Conservation (phyloP, 345 rosid species). For the Populus nigra region DNA sequence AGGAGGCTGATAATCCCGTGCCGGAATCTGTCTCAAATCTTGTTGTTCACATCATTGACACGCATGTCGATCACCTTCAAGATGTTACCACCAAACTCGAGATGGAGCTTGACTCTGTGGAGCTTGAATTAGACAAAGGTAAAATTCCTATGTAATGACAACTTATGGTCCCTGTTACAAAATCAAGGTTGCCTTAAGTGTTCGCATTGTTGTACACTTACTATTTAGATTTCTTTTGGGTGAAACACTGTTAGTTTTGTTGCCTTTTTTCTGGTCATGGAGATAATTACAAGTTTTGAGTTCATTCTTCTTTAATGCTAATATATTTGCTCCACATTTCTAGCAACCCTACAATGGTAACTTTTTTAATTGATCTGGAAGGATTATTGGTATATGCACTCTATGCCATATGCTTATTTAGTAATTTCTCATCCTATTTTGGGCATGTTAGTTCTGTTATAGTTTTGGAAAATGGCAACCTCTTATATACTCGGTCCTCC, state of each 20-base stretch:
- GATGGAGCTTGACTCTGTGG: slow-evolving; percentile 85
- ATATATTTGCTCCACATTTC: background rate
- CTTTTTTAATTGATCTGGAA: background rate
- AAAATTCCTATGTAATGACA: slow-evolving; percentile 9
- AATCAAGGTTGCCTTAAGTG: background rate
- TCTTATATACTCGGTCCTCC: background rate
- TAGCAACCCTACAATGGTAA: background rate
- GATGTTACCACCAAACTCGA: slow-evolving; percentile 84
- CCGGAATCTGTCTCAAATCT: slow-evolving; percentile 84
- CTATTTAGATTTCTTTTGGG: background rate
- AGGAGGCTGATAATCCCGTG: slow-evolving; percentile 97
- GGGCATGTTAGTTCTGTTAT: background rate
- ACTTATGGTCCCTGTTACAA: background rate
- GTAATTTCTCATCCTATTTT: background rate
- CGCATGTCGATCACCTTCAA: slow-evolving; percentile 92
- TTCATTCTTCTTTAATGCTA: background rate
- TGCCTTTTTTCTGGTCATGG: background rate
- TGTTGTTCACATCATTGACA: slow-evolving; percentile 81
- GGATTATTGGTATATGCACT: background rate
- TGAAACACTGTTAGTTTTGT: background rate
- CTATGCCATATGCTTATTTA: background rate
- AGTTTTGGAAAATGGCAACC: background rate
- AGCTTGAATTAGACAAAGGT: slow-evolving; percentile 94
- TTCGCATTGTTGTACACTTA: background rate
- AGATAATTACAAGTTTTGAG: background rate